Evolutionary conservation across 2,329 filamentous ascomycete species (phyloP).

Genomic region (Emergomyces africanus): DNA sequence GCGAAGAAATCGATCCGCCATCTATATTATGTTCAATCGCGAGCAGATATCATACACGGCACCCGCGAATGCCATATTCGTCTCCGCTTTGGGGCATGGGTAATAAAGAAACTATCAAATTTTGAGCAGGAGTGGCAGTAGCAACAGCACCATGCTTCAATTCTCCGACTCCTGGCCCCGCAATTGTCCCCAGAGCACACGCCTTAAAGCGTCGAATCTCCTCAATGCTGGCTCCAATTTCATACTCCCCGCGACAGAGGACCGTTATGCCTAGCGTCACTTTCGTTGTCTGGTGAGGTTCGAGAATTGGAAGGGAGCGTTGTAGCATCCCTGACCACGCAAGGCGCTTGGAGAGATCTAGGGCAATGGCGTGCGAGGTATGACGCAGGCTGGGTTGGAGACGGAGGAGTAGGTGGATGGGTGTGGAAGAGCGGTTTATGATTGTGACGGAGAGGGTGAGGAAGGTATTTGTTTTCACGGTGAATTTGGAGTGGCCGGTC

Average conservation of each 20-base stretch:
- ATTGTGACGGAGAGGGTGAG: slow-evolving; percentile 57
- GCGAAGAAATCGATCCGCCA: neutral
- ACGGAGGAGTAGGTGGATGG: slow-evolving; percentile 60
- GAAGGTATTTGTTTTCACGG: slow-evolving; percentile 47
- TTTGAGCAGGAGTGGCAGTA: neutral
- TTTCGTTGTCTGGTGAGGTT: slow-evolving; percentile 45
- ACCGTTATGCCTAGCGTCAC: slow-evolving; percentile 58
- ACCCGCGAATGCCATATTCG: slow-evolving; percentile 22
- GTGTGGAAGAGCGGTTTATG: slow-evolving; percentile 56
- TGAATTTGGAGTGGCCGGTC: slow-evolving; percentile 35
- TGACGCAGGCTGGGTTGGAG: slow-evolving; percentile 65
- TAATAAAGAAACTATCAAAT: slow-evolving; percentile 8
- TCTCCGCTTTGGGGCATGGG: slow-evolving; percentile 13
- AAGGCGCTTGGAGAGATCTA: slow-evolving; percentile 71
- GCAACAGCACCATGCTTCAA: slow-evolving; percentile 10
- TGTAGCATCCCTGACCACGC: slow-evolving; percentile 79
- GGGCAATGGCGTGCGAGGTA: slow-evolving; percentile 55
- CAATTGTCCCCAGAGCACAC: slow-evolving; percentile 1
- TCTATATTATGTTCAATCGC: slow-evolving; percentile 7
- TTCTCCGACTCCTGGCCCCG: slow-evolving; percentile 1
- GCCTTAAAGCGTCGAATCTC: slow-evolving; percentile 49
- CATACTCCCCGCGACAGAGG: slow-evolving; percentile 69
- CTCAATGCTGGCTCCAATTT: slow-evolving; percentile 68
- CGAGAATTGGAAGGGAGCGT: slow-evolving; percentile 52
- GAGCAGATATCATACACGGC: slow-evolving; percentile 19